A percentile compares a stretch with the other conserved stretches of the same genome.
Conservation (phyloP, 306 rosid genomes). For the Fagus crenata region DNA sequence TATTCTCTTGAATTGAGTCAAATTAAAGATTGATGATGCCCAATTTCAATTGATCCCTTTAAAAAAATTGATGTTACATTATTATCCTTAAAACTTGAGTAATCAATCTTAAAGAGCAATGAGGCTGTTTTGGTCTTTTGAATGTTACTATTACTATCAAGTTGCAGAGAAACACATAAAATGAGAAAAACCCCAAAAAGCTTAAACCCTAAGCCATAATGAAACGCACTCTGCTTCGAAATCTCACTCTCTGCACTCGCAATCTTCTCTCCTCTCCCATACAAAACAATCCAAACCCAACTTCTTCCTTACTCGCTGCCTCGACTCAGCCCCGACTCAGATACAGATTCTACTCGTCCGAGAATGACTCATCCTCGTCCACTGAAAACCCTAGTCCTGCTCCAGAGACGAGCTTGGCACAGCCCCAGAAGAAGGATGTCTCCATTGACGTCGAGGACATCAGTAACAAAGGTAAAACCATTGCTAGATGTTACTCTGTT, state of each 20-base stretch:
- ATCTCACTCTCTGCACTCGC: slow-evolving; percentile 1
- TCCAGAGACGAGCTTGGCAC: neutral
- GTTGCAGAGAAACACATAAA: neutral
- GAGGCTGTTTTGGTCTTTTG: too few relatives aligned
- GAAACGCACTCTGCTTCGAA: neutral
- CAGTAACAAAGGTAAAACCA: slow-evolving; percentile 54
- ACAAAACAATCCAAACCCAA: neutral
- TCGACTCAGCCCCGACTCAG: neutral
- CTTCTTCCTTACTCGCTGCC: neutral
- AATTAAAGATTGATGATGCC: too few relatives aligned
- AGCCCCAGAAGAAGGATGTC: slow-evolving; percentile 8
- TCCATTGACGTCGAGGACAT: slow-evolving; percentile 41
- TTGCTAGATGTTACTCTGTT: neutral
- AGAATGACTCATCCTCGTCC: slow-evolving; percentile 2
- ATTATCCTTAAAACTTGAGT: too few relatives aligned
- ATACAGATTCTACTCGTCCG: neutral
- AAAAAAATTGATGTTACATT: too few relatives aligned
- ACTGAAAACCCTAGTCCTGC: neutral
- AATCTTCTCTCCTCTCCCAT: neutral
- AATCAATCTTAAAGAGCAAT: too few relatives aligned
- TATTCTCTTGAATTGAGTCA: too few relatives aligned
- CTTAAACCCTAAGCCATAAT: slow-evolving; percentile 1
- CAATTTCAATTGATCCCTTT: too few relatives aligned
- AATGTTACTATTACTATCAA: too few relatives aligned
- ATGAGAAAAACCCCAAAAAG: neutral